Evolutionary conservation across 2,329 filamentous ascomycete species (phyloP).

Genomic region (Trichoderma pleuroti): DNA sequence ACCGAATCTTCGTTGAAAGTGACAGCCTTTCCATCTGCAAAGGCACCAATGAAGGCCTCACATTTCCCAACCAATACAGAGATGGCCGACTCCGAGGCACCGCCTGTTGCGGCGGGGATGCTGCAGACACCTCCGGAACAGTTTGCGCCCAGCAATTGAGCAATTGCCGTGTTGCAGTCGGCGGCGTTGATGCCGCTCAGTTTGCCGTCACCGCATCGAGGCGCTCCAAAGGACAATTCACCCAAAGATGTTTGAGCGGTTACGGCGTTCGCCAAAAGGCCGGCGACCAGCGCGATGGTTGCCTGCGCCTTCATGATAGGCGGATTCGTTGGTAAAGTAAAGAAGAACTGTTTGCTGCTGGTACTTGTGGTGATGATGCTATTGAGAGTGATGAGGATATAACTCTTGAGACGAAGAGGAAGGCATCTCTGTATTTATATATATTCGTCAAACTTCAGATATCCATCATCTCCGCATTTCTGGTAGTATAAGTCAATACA

Average conservation of each 20-base stretch:
- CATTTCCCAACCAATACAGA: neutral
- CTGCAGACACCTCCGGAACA: neutral
- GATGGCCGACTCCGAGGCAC: neutral
- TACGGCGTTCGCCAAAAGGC: neutral
- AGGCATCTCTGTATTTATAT: neutral
- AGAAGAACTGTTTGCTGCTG: neutral
- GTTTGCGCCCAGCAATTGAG: neutral
- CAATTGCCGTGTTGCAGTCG: neutral
- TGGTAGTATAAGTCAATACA: neutral
- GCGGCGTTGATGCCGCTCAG: neutral
- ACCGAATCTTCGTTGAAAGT: constrained; percentile 4
- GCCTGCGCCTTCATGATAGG: neutral
- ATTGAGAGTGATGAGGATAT: neutral
- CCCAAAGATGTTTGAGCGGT: neutral
- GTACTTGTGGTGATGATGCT: neutral
- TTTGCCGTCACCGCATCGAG: neutral
- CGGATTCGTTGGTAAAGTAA: neutral
- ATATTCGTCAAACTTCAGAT: neutral
- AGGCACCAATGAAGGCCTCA: neutral
- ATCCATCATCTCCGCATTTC: neutral
- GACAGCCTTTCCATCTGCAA: neutral
- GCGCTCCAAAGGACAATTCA: neutral
- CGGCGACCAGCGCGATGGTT: neutral
- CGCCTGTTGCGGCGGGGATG: neutral
- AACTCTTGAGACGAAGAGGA: neutral